Evolutionary conservation across 1,284 basidiomycete species (phyloP).

Genomic region (Moesziomyces globuligerus): DNA sequence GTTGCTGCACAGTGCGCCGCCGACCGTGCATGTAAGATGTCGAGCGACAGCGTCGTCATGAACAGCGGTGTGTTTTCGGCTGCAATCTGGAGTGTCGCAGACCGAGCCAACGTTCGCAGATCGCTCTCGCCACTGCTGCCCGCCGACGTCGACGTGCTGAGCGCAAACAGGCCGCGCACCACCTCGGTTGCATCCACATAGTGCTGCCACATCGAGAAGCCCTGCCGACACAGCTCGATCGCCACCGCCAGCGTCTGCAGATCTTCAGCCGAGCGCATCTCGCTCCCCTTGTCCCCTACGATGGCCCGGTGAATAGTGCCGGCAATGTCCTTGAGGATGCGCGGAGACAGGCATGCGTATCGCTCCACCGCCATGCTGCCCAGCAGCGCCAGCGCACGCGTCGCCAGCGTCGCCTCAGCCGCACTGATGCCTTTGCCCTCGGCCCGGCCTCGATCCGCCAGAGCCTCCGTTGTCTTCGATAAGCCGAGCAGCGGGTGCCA

Average conservation of each 20-base stretch:
- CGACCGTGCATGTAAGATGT: constrained; percentile 83
- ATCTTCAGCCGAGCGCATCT: constrained; percentile 66
- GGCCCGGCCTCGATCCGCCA: neutral
- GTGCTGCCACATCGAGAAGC: constrained; percentile 92
- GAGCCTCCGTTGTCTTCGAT: constrained; percentile 5
- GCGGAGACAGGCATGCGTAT: constrained; percentile 81
- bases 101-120: constrained; percentile 72
- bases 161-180: constrained; percentile 82
- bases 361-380: constrained; percentile 80
- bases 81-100: constrained; percentile 86
- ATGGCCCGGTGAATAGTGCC: constrained; percentile 75
- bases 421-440: neutral
- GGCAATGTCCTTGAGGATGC: constrained; percentile 79
- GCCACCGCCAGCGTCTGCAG: constrained; percentile 75
- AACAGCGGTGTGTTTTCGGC: constrained; percentile 85
- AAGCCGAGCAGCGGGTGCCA: constrained; percentile 61
- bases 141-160: constrained; percentile 65
- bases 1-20: constrained; percentile 85
- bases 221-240: constrained; percentile 87
- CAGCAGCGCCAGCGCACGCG: constrained; percentile 34
- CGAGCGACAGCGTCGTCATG: constrained; percentile 91
- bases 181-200: constrained; percentile 91
- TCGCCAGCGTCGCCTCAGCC: constrained; percentile 13
- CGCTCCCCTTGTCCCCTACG: constrained; percentile 23
- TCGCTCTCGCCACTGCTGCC: constrained; percentile 20